phyloP scores from a whole-genome alignment of 2,329 filamentous ascomycete genomes.

The Colletotrichum neosansevieriae region DNA sequence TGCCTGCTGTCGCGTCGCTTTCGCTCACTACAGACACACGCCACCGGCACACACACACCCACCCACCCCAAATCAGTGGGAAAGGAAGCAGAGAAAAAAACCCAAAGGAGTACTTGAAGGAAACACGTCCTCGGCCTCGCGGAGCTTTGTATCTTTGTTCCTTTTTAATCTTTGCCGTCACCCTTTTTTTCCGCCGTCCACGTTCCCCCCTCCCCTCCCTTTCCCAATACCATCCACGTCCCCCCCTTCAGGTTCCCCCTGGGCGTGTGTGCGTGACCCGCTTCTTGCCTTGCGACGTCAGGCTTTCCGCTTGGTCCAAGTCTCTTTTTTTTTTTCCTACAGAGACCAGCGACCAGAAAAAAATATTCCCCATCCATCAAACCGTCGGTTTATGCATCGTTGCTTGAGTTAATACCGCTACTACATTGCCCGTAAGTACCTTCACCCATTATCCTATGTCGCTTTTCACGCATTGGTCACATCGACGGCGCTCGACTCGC shows the following conservation, averaged over 20 bases:
- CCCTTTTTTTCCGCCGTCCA: conserved; percentile 1
- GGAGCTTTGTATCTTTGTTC: conserved; percentile 41
- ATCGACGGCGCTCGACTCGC: conserved; percentile 23
- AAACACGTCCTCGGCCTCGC: conserved; percentile 40
- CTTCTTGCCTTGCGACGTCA: conserved; percentile 40
- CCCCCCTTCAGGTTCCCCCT: conserved; percentile 16
- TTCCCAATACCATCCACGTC: conserved; percentile 10
- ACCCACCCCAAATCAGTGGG: background rate
- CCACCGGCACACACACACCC: conserved; percentile 1
- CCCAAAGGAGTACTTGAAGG: conserved; percentile 40
- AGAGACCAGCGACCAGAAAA: conserved; percentile 35
- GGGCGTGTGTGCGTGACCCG: conserved; percentile 40
- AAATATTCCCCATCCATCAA: conserved; percentile 41
- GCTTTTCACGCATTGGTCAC: conserved; percentile 36
- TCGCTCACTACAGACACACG: conserved; percentile 19
- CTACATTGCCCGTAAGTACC: conserved; percentile 53
- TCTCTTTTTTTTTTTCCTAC: conserved; percentile 31
- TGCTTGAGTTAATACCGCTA: conserved; percentile 44
- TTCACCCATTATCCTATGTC: conserved; percentile 40
- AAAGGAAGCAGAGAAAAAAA: conserved; percentile 13
- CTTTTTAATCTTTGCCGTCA: conserved; percentile 32
- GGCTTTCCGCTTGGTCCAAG: conserved; percentile 33
- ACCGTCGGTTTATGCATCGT: conserved; percentile 40
- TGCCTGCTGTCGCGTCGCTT: conserved; percentile 25
- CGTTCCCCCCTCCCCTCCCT: conserved; percentile 1